phyloP scores from a whole-genome alignment of 768 basidiomycete species.

The Lactarius trivialis region DNA sequence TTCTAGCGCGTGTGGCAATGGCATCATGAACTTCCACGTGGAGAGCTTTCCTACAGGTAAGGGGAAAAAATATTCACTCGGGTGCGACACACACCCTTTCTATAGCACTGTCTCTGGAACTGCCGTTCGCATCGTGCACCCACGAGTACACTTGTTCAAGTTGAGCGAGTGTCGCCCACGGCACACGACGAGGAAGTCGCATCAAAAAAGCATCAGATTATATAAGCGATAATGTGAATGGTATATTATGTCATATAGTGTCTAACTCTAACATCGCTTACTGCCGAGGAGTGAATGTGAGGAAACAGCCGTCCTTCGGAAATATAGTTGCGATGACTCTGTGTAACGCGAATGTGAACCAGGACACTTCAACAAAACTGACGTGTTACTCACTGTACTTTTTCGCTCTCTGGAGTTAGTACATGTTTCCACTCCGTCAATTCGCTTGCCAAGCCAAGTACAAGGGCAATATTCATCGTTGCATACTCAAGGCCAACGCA shows the following conservation, averaged over 20 bases:
- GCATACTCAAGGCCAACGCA: conserved; percentile 94
- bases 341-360: background rate
- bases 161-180: conserved; percentile 66
- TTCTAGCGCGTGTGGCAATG: conserved; percentile 78
- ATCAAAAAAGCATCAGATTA: background rate
- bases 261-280: background rate
- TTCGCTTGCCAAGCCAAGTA: conserved; percentile 74
- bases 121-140: conserved; percentile 61
- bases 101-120: conserved; percentile 52
- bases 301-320: conserved; percentile 85
- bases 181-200: conserved; percentile 65
- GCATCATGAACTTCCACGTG: conserved; percentile 69
- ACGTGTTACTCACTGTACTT: conserved; percentile 67
- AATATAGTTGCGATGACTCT: conserved; percentile 96
- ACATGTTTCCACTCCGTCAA: conserved; percentile 86
- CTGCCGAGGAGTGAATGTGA: conserved; percentile 65
- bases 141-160: conserved; percentile 70
- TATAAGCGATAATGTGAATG: background rate
- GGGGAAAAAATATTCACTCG: background rate
- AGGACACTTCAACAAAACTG: background rate
- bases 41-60: conserved; percentile 45
- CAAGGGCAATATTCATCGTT: conserved; percentile 80
- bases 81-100: conserved; percentile 45
- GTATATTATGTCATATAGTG: background rate
- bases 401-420: conserved; percentile 66